A percentile compares a stretch with the other conserved stretches of the same genome.
phyloP scores from a whole-genome alignment of 106 monocot species.

The Amphibolis antarctica region DNA sequence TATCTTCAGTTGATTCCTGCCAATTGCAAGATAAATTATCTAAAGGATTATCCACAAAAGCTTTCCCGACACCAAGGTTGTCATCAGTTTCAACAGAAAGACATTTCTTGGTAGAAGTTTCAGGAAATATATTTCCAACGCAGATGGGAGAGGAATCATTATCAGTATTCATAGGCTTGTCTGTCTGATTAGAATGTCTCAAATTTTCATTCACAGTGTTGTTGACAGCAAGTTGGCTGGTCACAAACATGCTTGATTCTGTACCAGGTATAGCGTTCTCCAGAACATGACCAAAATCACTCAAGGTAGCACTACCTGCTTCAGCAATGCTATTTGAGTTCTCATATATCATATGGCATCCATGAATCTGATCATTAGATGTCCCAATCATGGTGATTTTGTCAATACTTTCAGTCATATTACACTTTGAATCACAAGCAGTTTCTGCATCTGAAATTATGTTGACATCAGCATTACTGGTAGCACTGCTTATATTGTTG shows the following conservation, averaged over 20 bases:
- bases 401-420: neutral
- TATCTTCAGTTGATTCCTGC: neutral
- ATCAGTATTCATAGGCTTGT: conserved; percentile 1
- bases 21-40: neutral
- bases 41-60: neutral
- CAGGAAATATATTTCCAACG: neutral
- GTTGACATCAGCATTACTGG: neutral
- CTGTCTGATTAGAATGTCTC: conserved; percentile 12
- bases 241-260: neutral
- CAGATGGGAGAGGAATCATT: neutral
- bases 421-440: neutral
- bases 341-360: neutral
- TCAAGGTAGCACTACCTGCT: neutral
- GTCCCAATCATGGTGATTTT: neutral
- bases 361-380: conserved; percentile 10
- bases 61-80: neutral
- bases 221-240: neutral
- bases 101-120: conserved; percentile 1
- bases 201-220: conserved; percentile 9
- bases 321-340: neutral
- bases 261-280: neutral
- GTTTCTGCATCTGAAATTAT: neutral
- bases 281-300: neutral
- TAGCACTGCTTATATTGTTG: neutral
- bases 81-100: neutral